phyloP scores from a whole-genome alignment of 345 rosid species.

The Citrus maxima region DNA sequence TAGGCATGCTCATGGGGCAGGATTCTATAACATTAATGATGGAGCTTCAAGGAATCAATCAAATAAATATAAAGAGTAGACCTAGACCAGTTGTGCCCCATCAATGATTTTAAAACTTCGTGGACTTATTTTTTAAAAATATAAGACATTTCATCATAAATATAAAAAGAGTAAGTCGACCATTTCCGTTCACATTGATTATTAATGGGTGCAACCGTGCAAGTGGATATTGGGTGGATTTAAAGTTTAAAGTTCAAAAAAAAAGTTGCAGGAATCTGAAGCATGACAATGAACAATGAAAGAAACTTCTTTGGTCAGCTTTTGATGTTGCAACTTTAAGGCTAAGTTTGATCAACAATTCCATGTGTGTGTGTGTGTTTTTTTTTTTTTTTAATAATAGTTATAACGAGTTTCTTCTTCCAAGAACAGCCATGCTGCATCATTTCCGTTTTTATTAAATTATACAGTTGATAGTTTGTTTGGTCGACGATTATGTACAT shows the following conservation, averaged over 20 bases:
- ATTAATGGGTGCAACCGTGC: not conserved
- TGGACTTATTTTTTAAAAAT: not conserved
- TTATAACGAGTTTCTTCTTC: not conserved
- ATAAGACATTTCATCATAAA: not conserved
- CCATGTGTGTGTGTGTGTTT: not conserved
- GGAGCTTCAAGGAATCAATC: not conserved
- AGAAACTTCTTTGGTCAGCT: conserved; percentile 4
- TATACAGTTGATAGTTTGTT: not conserved
- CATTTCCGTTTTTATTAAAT: not conserved
- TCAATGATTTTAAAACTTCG: not conserved
- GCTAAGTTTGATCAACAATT: not conserved
- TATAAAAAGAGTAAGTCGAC: not conserved
- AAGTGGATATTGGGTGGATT: too few relatives aligned
- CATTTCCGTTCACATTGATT: conserved; percentile 3
- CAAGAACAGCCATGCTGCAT: not conserved
- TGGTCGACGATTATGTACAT: not conserved
- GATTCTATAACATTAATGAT: conserved; percentile 1
- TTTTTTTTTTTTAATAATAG: too few relatives aligned
- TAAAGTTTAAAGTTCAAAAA: not conserved
- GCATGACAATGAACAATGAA: not conserved
- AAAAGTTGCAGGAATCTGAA: not conserved
- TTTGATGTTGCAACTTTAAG: not conserved
- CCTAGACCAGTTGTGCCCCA: not conserved
- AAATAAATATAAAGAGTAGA: not conserved
- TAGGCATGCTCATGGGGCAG: conserved; percentile 12